Percentiles rank a stretch among this genome's conserved stretches.
Conservation (phyloP, 805 yeast genomes). For the Novakomyces olei region DNA sequence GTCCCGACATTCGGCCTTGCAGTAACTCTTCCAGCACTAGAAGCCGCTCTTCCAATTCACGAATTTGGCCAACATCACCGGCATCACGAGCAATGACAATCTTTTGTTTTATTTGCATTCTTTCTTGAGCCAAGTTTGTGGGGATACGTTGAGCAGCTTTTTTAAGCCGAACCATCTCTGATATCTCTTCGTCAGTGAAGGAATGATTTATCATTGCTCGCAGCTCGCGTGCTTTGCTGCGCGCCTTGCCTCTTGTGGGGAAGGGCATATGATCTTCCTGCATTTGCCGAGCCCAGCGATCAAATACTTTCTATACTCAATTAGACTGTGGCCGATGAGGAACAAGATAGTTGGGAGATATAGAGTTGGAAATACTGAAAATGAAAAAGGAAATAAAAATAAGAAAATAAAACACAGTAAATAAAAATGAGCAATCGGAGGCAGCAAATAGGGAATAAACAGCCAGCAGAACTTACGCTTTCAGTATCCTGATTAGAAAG, state of each 20-base stretch:
- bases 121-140: conserved; percentile 1
- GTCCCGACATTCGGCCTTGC: conserved; percentile 1
- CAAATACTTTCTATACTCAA: conserved; percentile 3
- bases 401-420: background rate
- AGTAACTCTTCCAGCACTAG: background rate
- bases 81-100: background rate
- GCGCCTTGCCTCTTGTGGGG: background rate
- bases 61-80: background rate
- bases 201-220: background rate
- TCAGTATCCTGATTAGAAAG: conserved; percentile 1
- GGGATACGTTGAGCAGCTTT: background rate
- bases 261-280: background rate
- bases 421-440: background rate
- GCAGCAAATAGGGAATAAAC: background rate
- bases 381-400: too few relatives aligned
- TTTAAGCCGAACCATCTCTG: background rate
- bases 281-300: conserved; percentile 3
- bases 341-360: too few relatives aligned
- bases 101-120: background rate
- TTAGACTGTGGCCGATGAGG: too few relatives aligned
- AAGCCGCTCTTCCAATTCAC: conserved; percentile 1
- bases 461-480: too few relatives aligned
- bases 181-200: conserved; percentile 1
- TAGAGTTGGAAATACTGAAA: too few relatives aligned
- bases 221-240: background rate